Conservation (phyloP, 2,329 filamentous ascomycete species). For the Colletotrichum sp. region DNA sequence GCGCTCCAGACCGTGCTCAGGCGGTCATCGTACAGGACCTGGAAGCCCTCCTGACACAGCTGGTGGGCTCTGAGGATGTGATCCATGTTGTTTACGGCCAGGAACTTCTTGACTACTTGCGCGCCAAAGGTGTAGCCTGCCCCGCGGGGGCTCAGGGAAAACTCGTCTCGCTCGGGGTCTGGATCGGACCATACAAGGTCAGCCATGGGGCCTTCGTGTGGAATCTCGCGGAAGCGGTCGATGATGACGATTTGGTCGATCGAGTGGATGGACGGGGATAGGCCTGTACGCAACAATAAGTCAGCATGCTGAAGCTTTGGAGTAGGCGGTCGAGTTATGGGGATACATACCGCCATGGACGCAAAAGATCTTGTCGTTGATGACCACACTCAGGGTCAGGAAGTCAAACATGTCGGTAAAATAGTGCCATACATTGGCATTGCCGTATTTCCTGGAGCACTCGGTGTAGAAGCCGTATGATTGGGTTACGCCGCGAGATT, state of each 20-base stretch:
- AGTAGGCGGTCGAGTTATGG: neutral
- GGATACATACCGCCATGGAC: constrained; percentile 79
- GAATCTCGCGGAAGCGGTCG: constrained; percentile 97
- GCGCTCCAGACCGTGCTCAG: constrained; percentile 98
- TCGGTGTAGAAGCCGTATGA: constrained; percentile 99
- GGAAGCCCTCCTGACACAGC: constrained; percentile 96
- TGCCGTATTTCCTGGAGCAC: constrained; percentile 97
- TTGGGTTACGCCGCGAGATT: constrained; percentile 96
- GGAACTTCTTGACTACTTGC: constrained; percentile 97
- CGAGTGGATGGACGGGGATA: constrained; percentile 91
- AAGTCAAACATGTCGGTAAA: constrained; percentile 99
- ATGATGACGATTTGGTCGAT: constrained; percentile 99
- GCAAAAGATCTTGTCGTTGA: constrained; percentile 99
- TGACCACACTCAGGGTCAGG: constrained; percentile 93
- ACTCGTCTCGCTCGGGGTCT: constrained; percentile 96
- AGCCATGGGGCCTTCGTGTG: constrained; percentile 99
- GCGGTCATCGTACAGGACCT: constrained; percentile 93
- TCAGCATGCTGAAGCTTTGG: neutral
- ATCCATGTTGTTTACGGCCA: constrained; percentile 96
- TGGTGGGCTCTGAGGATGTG: constrained; percentile 98
- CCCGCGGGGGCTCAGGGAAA: constrained; percentile 89
- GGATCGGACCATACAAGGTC: constrained; percentile 98
- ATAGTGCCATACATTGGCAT: constrained; percentile 98
- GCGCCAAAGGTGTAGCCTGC: constrained; percentile 98
- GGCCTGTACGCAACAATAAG: constrained; percentile 50